A percentile compares a stretch with the other conserved stretches of the same genome.
Evolutionary conservation across 345 rosid species (phyloP).

Genomic region (Hibiscus trionum): DNA sequence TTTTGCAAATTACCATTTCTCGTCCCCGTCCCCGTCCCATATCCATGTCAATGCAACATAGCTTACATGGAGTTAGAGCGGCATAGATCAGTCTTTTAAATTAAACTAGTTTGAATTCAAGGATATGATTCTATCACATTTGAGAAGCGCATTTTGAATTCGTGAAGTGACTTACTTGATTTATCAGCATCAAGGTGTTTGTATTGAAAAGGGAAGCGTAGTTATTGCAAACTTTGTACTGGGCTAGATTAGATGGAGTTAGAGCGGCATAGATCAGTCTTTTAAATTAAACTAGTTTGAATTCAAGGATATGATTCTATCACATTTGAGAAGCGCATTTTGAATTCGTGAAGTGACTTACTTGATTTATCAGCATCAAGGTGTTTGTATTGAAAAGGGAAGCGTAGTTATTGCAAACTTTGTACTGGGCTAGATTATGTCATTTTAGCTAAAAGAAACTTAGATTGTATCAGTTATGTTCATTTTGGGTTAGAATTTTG

Average conservation of each 20-base stretch:
- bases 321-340: background rate
- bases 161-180: background rate
- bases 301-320: background rate
- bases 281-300: background rate
- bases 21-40: too few species aligned
- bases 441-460: too few species aligned
- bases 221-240: background rate
- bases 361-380: background rate
- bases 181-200: background rate
- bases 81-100: background rate
- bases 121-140: background rate
- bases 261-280: too few species aligned
- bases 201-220: background rate
- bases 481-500: background rate
- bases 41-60: too few species aligned
- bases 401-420: background rate
- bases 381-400: background rate
- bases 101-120: background rate
- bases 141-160: background rate
- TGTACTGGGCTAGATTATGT: background rate
- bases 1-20: too few species aligned
- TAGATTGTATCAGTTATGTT: background rate
- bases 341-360: background rate
- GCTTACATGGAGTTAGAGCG: too few species aligned
- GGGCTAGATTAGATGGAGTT: too few species aligned